Evolutionary conservation across 371 early-diverging fungal genomes (phyloP).

Genomic region (Circinella umbellata): DNA sequence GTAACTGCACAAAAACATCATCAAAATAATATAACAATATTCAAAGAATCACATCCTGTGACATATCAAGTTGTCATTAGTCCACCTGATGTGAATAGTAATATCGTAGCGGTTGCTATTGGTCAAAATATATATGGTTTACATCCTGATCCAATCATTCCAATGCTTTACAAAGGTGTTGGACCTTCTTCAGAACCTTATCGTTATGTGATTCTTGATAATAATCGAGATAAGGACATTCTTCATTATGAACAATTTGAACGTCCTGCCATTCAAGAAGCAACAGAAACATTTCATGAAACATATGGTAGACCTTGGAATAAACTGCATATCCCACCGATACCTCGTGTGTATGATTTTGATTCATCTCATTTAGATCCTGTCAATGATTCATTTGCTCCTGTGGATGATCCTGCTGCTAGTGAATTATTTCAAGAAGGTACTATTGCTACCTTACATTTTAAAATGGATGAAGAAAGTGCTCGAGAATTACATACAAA

Average conservation of each 20-base stretch:
- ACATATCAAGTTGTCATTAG: constrained; percentile 30
- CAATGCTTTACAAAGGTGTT: constrained; percentile 26
- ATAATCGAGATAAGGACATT: constrained; percentile 9
- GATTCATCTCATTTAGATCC: neutral
- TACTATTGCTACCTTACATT: constrained; percentile 26
- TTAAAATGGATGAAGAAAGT: constrained; percentile 21
- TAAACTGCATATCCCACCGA: constrained; percentile 22
- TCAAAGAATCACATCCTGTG: constrained; percentile 8
- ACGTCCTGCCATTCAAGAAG: constrained; percentile 31
- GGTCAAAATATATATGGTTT: constrained; percentile 31
- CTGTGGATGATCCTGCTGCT: constrained; percentile 10
- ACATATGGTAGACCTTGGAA: constrained; percentile 41
- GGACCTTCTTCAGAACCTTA: constrained; percentile 27
- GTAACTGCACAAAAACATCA: no score
- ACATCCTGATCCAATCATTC: constrained; percentile 14
- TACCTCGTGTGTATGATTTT: constrained; percentile 29
- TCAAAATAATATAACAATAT: neutral
- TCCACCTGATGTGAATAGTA: neutral
- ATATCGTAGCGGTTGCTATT: constrained; percentile 29
- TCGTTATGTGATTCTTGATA: constrained; percentile 32
- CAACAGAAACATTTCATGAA: constrained; percentile 28
- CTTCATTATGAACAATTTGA: constrained; percentile 33
- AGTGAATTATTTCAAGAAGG: constrained; percentile 33
- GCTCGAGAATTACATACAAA: constrained; percentile 26
- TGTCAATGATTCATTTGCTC: neutral